Evolutionary conservation across 208 protist genomes (phyloP).

Genomic region (Wallacemonas sp.): DNA sequence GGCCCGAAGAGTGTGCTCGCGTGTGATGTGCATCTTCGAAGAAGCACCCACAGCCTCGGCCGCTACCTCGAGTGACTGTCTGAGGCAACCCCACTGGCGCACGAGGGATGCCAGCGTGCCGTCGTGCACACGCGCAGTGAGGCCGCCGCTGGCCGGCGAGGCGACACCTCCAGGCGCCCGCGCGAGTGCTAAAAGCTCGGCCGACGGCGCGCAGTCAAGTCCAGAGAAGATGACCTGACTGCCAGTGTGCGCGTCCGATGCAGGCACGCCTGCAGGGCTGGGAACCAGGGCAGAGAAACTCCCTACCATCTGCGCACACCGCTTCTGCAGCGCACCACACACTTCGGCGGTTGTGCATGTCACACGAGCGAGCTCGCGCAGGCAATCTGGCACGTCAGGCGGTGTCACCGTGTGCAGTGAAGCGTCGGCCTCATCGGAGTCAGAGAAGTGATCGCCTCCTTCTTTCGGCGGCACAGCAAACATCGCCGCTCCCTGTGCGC

Average conservation of each 20-base stretch:
- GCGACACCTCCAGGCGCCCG: not conserved
- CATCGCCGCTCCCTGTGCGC: not conserved
- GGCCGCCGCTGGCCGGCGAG: not conserved
- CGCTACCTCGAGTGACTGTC: not conserved
- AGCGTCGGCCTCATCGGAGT: not conserved
- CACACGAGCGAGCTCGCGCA: not conserved
- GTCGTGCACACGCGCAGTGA: not conserved
- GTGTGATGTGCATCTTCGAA: not conserved
- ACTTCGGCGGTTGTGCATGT: not conserved
- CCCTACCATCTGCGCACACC: not conserved
- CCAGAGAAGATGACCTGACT: not conserved
- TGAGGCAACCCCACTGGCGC: not conserved
- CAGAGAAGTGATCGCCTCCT: not conserved
- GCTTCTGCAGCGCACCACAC: not conserved
- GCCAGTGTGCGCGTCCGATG: not conserved
- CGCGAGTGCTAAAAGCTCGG: not conserved
- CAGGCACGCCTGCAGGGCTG: not conserved
- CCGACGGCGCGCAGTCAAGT: not conserved
- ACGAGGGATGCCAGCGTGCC: not conserved
- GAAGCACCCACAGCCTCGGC: not conserved
- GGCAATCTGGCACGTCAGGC: too few species aligned
- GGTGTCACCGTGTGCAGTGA: too few species aligned
- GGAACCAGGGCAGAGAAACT: not conserved
- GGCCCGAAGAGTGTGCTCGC: not conserved
- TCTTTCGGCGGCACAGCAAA: not conserved